A percentile compares a stretch with the other conserved stretches of the same genome.
phyloP scores from a whole-genome alignment of 116 monocot genomes.

The Papilionanthe hybrid region DNA sequence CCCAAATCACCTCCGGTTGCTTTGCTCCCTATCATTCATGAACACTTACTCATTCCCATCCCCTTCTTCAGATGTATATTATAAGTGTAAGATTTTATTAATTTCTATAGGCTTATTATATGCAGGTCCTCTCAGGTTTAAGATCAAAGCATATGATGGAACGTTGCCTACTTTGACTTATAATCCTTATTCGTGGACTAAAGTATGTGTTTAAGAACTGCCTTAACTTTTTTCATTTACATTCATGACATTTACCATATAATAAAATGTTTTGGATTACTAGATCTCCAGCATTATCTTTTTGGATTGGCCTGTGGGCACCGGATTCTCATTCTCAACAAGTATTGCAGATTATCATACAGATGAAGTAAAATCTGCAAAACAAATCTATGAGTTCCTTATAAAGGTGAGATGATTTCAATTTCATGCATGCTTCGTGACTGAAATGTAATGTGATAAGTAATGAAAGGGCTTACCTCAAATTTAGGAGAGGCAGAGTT shows the following conservation, averaged over 20 bases:
- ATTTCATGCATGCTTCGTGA: neutral
- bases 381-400: slow-evolving; percentile 10
- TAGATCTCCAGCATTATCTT: slow-evolving; percentile 18
- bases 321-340: slow-evolving; percentile 22
- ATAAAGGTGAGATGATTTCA: slow-evolving; percentile 4
- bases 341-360: slow-evolving; percentile 3
- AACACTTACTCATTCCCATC: too few relatives aligned
- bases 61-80: too few relatives aligned
- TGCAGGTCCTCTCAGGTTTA: slow-evolving; percentile 30
- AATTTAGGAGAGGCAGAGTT: too few relatives aligned
- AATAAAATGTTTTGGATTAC: neutral
- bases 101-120: neutral
- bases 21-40: too few relatives aligned
- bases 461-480: too few relatives aligned
- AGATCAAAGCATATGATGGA: slow-evolving; percentile 12
- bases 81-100: too few relatives aligned
- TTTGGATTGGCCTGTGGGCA: slow-evolving; percentile 19
- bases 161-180: slow-evolving; percentile 18
- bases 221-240: neutral
- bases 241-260: neutral
- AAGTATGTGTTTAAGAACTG: slow-evolving; percentile 5
- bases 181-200: slow-evolving; percentile 32
- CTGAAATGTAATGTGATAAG: too few relatives aligned
- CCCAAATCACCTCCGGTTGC: too few relatives aligned
- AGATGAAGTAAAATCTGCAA: neutral